phyloP scores from a whole-genome alignment of 228 moss, liverwort and hornwort species.

The Sphagnum fallax region DNA sequence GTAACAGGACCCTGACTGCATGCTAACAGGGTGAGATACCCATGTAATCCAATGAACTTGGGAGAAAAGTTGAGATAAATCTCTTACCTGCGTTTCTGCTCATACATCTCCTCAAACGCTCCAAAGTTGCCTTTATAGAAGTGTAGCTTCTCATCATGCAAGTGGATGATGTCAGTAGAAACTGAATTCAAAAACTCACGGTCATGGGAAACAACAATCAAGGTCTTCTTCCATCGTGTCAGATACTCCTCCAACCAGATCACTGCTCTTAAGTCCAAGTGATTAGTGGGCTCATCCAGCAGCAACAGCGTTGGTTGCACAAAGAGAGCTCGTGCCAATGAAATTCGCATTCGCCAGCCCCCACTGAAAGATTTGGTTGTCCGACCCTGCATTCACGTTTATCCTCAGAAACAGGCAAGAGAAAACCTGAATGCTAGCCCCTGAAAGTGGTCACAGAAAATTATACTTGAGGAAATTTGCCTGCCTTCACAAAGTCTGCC shows the following conservation, averaged over 20 bases:
- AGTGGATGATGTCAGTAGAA: slow-evolving; percentile 92
- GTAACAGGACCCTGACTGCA: too few relatives aligned
- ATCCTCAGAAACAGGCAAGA: background rate
- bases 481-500: too few relatives aligned
- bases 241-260: slow-evolving; percentile 99
- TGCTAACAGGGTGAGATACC: too few relatives aligned
- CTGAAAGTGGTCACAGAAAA: background rate
- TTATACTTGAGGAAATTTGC: background rate
- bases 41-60: too few relatives aligned
- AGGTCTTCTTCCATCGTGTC: slow-evolving; percentile 93
- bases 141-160: slow-evolving; percentile 84
- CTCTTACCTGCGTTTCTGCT: slow-evolving; percentile 63
- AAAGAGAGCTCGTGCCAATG: slow-evolving; percentile 89
- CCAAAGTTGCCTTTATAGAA: slow-evolving; percentile 93
- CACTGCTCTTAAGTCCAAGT: slow-evolving; percentile 93
- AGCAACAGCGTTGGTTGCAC: slow-evolving; percentile 91
- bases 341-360: slow-evolving; percentile 99
- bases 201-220: slow-evolving; percentile 95
- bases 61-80: too few relatives aligned
- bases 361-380: slow-evolving; percentile 95
- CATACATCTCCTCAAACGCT: slow-evolving; percentile 97
- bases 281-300: slow-evolving; percentile 97
- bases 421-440: background rate
- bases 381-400: slow-evolving; percentile 59
- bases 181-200: slow-evolving; percentile 92